Percentiles rank a stretch among this genome's conserved stretches.
Evolutionary conservation across 2,329 filamentous ascomycete species (phyloP).

Genomic region (Colletotrichum cereale): DNA sequence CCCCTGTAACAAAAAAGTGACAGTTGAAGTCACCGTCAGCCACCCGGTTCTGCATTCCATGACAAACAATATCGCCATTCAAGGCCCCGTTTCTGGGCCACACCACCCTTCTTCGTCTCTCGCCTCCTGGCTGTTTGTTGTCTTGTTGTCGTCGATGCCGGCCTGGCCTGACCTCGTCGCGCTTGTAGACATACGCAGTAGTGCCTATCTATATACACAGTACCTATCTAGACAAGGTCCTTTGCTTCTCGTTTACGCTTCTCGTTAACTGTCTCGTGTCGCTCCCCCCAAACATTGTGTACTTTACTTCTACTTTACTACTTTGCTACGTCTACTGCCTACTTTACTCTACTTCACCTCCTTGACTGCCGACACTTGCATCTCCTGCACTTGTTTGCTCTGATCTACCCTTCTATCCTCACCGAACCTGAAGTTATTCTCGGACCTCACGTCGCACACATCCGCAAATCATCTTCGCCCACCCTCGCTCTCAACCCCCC

Average conservation of each 20-base stretch:
- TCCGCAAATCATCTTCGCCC: constrained; percentile 14
- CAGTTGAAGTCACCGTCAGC: constrained; percentile 6
- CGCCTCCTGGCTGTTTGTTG: constrained; percentile 1
- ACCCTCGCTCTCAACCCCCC: neutral
- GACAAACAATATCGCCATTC: constrained; percentile 30
- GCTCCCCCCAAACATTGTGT: neutral
- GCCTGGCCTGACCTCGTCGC: neutral
- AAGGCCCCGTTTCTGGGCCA: constrained; percentile 29
- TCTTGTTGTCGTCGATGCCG: too few relatives aligned
- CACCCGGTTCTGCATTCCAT: constrained; percentile 21
- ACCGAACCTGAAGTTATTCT: constrained; percentile 38
- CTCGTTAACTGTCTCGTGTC: too few relatives aligned
- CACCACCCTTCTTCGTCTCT: neutral
- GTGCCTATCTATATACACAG: too few relatives aligned
- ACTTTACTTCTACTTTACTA: neutral
- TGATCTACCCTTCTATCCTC: constrained; percentile 11
- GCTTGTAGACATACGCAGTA: neutral
- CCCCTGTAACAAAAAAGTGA: neutral
- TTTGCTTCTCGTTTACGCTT: constrained; percentile 20
- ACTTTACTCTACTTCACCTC: neutral
- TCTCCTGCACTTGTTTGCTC: neutral
- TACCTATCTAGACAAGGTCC: neutral
- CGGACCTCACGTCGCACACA: constrained; percentile 37
- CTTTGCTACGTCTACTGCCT: too few relatives aligned
- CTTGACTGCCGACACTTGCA: constrained; percentile 30